These are phyloP conservation scores for Phytophthora ohioensis DNA, from an alignment of 352 stramenopile genomes.

Conservation along the genomic window DNA sequence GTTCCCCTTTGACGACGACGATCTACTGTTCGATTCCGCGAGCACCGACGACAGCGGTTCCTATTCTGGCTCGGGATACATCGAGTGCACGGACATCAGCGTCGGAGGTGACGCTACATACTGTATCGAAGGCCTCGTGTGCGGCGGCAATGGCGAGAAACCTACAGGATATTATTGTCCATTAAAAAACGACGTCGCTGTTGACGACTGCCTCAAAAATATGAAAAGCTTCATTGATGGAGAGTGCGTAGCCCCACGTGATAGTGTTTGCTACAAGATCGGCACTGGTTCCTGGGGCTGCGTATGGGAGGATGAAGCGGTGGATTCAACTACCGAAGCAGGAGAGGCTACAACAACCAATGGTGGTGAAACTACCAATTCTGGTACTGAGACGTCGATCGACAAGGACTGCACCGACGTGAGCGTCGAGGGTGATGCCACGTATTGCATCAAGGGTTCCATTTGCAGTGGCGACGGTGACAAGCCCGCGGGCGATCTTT, in stretches of 20 bases:
- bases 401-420: slow-evolving; percentile 47
- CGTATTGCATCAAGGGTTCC: slow-evolving; percentile 59
- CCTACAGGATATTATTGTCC: slow-evolving; percentile 45
- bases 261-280: slow-evolving; percentile 33
- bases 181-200: slow-evolving; percentile 36
- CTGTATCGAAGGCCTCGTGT: slow-evolving; percentile 45
- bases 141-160: slow-evolving; percentile 36
- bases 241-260: slow-evolving; percentile 36
- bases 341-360: not conserved
- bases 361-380: slow-evolving; percentile 4
- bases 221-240: slow-evolving; percentile 37
- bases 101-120: slow-evolving; percentile 53
- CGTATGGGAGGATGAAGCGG: slow-evolving; percentile 30
- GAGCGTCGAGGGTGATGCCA: slow-evolving; percentile 67
- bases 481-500: slow-evolving; percentile 45
- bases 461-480: slow-evolving; percentile 59
- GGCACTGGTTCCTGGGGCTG: slow-evolving; percentile 36
- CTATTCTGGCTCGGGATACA: slow-evolving; percentile 2
- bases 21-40: not conserved
- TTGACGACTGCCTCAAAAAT: slow-evolving; percentile 35
- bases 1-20: slow-evolving; percentile 5
- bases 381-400: not conserved
- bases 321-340: not conserved
- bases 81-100: slow-evolving; percentile 46
- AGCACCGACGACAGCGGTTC: not conserved